Evolutionary conservation across 345 rosid genomes (phyloP), one percentile per base, ranked within the genome.

Genomic region (Trapa incisa): DNA sequence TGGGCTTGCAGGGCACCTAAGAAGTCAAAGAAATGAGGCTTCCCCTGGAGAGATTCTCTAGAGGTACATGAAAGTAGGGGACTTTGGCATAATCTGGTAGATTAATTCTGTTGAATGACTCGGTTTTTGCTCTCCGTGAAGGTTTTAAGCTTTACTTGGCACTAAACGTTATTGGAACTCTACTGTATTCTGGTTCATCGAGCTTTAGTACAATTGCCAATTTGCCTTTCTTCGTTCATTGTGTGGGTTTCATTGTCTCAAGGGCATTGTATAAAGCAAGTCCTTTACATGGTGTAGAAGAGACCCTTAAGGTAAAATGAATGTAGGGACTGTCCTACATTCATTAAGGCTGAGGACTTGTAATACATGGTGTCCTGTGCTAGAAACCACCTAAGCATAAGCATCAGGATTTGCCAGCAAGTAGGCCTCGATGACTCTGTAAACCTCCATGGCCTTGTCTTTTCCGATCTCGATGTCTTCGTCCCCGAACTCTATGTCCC

Each of bases 11-110:
- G 92, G 78, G 81, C 66, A 57, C 65, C 80, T 5, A 81, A 80
- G 79, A 79, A 75, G 75, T 77, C 85, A 9, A 87, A 80, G 83
- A 84, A 86, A 81, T 80, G 79, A 79, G 73, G 50, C 22, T 14
- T 36, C 61, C 52, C 11, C n/a, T 45, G 32, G 52, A 45, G 61
- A 65, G 48, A 36, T 12, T 36, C 4, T n/a, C 48, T 57, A 73
- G 69, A 39, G 29, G 29, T 71, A 61, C 5, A 37, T 66, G 66
- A 56, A 36, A 41, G 12, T 53, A 76, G 43, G 43, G 74, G 43
- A 39, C 47, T 16, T 35, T 12, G 57, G 48, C 58, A 22, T 22
- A 22, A 22, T 22, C 29, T 22, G 29, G 47, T 53, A 41, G 43
- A 41, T 41, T 41, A 41, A 41, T 41, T 41, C 43, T 8, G 43